Conservation (phyloP, 179 eudicot species). For the Silene vulgaris region DNA sequence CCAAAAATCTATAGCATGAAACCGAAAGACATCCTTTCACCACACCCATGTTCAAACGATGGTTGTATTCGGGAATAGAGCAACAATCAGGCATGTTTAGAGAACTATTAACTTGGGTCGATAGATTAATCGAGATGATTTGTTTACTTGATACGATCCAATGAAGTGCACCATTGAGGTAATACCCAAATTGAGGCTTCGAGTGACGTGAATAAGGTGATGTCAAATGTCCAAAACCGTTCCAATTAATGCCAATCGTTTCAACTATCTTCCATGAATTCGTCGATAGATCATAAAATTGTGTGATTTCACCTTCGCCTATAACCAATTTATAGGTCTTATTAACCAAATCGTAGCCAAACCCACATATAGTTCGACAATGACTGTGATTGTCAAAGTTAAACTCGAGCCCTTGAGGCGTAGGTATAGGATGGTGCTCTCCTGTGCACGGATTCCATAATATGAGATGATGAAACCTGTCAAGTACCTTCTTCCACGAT, state of each 20-base stretch:
- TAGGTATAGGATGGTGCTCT: background rate
- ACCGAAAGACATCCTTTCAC: slow-evolving; percentile 3
- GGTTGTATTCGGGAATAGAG: background rate
- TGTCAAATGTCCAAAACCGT: background rate
- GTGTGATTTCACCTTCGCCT: background rate
- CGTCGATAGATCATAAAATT: background rate
- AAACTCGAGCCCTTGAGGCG: background rate
- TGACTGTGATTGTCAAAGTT: no score
- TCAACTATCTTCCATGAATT: background rate
- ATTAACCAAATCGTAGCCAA: background rate
- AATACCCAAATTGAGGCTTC: background rate
- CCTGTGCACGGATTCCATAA: slow-evolving; percentile 8
- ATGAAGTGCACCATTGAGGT: background rate
- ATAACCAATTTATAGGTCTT: background rate
- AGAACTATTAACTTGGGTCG: background rate
- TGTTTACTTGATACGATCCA: background rate
- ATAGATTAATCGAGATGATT: background rate
- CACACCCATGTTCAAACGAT: background rate
- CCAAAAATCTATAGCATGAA: background rate
- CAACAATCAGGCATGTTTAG: slow-evolving; percentile 4
- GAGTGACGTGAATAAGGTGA: background rate
- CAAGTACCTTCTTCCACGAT: no score
- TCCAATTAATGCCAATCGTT: background rate
- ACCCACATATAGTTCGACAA: no score
- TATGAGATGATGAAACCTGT: background rate